Evolutionary conservation across 2,329 filamentous ascomycete genomes (phyloP), one percentile per base, ranked within the genome.

Genomic region (Claviceps cyperi): DNA sequence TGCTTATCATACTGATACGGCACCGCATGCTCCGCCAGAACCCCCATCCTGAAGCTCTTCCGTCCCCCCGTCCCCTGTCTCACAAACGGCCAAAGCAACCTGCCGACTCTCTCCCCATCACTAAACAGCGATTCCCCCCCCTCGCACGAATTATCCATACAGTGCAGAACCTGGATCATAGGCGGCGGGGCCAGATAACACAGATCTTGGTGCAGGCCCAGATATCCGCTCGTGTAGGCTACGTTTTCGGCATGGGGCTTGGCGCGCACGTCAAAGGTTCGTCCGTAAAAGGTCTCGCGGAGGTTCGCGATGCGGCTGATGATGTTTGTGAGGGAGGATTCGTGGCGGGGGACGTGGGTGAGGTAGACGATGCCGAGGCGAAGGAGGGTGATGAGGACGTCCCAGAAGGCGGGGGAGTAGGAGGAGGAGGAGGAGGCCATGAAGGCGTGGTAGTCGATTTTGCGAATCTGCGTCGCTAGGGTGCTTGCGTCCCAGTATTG

Each of bases 161-260:
- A 96, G 67, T 97, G 92, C 4, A 97, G 78, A 22, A 97, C 71
- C 66, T 98, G 91, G 48, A 92, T 78, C 35, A 83, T 80, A 0
- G 91, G 91, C 2, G 86, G 81, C 47, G 86, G 78, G 14, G 76
- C 69, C 66, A 92, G 83, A 68, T 97, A 97, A 50, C 96, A 74
- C 40, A 97, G 75, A 63, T 97, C 92, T 78, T 95, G 92, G 68
- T 98, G 92, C 46, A 96, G 81, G 15, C 86, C 86, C 1, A 97
- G 79, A 60, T 82, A 83, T 46, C 83, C 76, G 60, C 77, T 83
- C 1, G 91, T 96, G 68, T 97, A 89, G 9, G 92, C 91, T 4
- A 96, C 86, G 62, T 97, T 97, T 62, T 91, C 89, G 22, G 90
- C 87, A 50, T 86, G 65, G 1, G 84, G 83, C 49, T 94, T 84